These are phyloP conservation scores for Fraxinus baroniana DNA, from an alignment of 305 asterid species.

Conservation along the genomic window DNA sequence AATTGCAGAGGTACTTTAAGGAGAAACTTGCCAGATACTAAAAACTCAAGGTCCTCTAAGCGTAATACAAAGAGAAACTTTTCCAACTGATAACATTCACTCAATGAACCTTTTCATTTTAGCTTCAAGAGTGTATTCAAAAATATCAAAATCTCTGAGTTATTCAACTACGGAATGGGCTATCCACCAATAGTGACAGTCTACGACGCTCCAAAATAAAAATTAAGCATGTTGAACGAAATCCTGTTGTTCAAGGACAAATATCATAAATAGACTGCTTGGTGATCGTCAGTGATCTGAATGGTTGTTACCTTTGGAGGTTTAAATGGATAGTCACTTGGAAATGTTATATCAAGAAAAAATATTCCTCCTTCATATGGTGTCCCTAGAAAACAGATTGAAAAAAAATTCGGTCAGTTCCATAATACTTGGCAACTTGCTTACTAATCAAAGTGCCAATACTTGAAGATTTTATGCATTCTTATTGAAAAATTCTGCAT, in stretches of 20 bases:
- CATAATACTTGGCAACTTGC: not conserved
- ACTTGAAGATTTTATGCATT: not conserved
- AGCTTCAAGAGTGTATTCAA: not conserved
- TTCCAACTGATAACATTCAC: not conserved
- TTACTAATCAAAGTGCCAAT: slow-evolving; percentile 3
- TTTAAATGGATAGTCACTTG: slow-evolving; percentile 77
- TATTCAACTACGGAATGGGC: not conserved
- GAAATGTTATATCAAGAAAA: slow-evolving; percentile 87
- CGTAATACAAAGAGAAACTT: not conserved
- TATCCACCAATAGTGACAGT: not conserved
- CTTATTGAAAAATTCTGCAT: not conserved
- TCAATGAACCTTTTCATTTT: not conserved
- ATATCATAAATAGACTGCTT: not conserved
- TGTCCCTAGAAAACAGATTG: slow-evolving; percentile 58
- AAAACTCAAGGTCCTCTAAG: not conserved
- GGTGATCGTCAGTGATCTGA: not conserved
- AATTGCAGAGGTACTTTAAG: not conserved
- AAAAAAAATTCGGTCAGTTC: slow-evolving; percentile 8
- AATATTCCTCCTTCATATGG: slow-evolving; percentile 86
- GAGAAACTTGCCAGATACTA: not conserved
- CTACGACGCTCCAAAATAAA: not conserved
- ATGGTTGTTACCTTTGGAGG: slow-evolving; percentile 76
- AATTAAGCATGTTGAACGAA: not conserved
- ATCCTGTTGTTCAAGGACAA: not conserved
- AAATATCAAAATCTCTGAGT: not conserved